phyloP scores from a whole-genome alignment of 1,139 yeast species.

The Candida buenavistaensis region DNA sequence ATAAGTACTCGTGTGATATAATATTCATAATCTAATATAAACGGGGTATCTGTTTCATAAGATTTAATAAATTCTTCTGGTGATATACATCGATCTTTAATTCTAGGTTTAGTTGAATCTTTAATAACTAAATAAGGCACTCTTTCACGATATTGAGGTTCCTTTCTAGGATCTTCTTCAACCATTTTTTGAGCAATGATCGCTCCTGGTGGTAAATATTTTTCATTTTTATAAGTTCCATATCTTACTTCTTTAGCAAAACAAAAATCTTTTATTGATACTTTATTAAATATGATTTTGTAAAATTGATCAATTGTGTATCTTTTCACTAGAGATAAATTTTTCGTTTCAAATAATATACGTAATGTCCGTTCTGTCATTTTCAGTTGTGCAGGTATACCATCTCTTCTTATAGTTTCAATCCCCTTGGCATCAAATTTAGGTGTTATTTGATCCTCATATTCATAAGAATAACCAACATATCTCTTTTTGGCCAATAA shows the following conservation, averaged over 20 bases:
- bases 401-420: conserved; percentile 92
- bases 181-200: conserved; percentile 64
- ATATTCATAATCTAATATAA: conserved; percentile 73
- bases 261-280: conserved; percentile 78
- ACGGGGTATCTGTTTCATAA: conserved; percentile 28
- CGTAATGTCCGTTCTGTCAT: conserved; percentile 71
- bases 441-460: conserved; percentile 53
- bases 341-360: conserved; percentile 68
- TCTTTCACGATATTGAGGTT: conserved; percentile 86
- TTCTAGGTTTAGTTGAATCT: conserved; percentile 62
- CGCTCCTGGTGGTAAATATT: conserved; percentile 89
- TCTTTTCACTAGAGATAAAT: conserved; percentile 66
- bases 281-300: conserved; percentile 60
- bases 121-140: conserved; percentile 81
- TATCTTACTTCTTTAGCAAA: conserved; percentile 88
- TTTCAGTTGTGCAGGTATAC: conserved; percentile 88
- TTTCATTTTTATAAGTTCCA: conserved; percentile 76
- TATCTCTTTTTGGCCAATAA: conserved; percentile 84
- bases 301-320: conserved; percentile 66
- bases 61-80: conserved; percentile 68
- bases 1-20: conserved; percentile 79
- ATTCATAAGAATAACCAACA: conserved; percentile 78
- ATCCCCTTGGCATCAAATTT: conserved; percentile 94
- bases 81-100: conserved; percentile 76
- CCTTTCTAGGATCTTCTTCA: conserved; percentile 66